Percentiles rank a stretch among this genome's conserved stretches.
Evolutionary conservation across 1,139 yeast species (phyloP).

Genomic region (Diutina sp.): DNA sequence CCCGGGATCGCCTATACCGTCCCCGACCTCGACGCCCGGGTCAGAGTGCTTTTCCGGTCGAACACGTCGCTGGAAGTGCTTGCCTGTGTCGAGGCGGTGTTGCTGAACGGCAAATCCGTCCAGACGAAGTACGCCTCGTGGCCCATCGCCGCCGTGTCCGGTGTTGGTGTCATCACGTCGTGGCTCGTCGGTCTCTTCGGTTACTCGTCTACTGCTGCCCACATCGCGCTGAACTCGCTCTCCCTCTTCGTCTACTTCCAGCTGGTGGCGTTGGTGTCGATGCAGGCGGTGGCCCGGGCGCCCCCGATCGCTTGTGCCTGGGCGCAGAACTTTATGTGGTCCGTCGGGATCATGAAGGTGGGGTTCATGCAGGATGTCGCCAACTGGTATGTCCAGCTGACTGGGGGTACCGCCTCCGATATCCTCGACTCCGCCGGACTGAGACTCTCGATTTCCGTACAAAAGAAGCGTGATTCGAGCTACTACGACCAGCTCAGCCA

Average conservation of each 20-base stretch:
- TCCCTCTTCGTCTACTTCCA: constrained; percentile 91
- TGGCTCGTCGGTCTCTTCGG: constrained; percentile 82
- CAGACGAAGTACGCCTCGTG: constrained; percentile 91
- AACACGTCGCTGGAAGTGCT: constrained; percentile 32
- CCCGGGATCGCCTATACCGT: constrained; percentile 82
- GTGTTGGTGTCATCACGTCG: constrained; percentile 76
- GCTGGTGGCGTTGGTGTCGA: constrained; percentile 79
- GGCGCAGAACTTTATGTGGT: constrained; percentile 97
- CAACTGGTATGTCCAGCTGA: constrained; percentile 92
- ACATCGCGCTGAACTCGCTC: constrained; percentile 90
- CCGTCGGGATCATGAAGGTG: constrained; percentile 76
- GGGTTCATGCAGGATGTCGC: constrained; percentile 79
- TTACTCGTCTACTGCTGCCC: constrained; percentile 88
- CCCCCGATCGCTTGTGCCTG: constrained; percentile 98
- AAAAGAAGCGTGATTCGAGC: constrained; percentile 30
- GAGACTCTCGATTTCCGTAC: constrained; percentile 65
- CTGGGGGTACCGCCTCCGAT: constrained; percentile 81
- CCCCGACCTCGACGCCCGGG: constrained; percentile 92
- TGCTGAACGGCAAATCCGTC: constrained; percentile 86
- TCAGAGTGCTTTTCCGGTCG: constrained; percentile 46
- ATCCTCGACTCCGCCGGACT: constrained; percentile 37
- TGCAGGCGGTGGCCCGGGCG: constrained; percentile 89
- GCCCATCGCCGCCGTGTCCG: constrained; percentile 92
- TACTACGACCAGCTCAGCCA: background rate
- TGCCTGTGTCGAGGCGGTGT: constrained; percentile 88